Base-by-base conservation (phyloP, 352 stramenopile genomes). In the Globisporangium yorkense region DNA sequence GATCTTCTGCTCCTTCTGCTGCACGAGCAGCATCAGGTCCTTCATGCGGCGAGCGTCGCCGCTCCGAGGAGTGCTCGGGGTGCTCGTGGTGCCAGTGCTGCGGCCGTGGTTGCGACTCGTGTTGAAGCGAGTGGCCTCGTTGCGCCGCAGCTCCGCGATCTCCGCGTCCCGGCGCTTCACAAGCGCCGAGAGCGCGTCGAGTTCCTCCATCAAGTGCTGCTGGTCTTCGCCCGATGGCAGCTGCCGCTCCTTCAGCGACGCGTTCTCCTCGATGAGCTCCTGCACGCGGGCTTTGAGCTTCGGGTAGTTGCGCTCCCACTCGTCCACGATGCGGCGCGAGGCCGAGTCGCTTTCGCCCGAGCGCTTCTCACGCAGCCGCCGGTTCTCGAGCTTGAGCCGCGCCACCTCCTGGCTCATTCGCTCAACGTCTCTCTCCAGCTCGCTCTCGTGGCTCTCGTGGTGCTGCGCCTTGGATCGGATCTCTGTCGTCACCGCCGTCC, bases 1-100 rank as follows among this genome's bases (percentile, higher is more conserved):
- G 51, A 95, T 85, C 66, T 92, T 91, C 39, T 84, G 64, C 47
- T 94, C 82, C 49, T 88, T 89, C 39, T 80, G 68, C 52, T 84
- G 48, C 21, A 89, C 51, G 9, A 65, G 56, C 12, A 57, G 31
- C 33, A 87, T 75, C 44, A 89, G 57, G 35, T 88, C 73, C 57
- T 69, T 72, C 20, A 80, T 70, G n/a, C 74, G 71, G 31, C 64
- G 77, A 31, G 75, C 81, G 47, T 63, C 51, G 50, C 55, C 61
- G 9, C 21, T 24, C 37, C 50, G n/a, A 24, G 67, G 56, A 51
- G 7, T 63, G 15, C 41, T 61, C 49, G 45, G 65, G 21, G 13
- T 67, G 13, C 44, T 29, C 13, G 63, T 46, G 59, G n/a, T 48
- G 43, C 7, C 24, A 8, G 44, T 16, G 20, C 20, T 27, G 21